Base-by-base conservation (phyloP, 1,139 yeast genomes). In the Suzukiozyma palmioleophila region DNA sequence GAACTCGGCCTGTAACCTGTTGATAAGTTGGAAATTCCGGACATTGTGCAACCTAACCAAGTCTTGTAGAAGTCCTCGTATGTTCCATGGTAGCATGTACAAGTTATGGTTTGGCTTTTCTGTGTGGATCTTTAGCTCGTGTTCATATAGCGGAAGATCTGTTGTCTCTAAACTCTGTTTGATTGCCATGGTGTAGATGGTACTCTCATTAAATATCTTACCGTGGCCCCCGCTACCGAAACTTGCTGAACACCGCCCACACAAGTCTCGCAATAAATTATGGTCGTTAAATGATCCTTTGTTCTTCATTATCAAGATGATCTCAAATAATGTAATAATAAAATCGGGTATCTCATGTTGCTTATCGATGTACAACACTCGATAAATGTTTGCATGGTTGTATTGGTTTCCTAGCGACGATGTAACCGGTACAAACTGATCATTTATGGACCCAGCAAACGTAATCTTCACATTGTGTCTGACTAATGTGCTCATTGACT, bases 351-450 rank as follows among this genome's bases (percentile, higher is more conserved):
- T 55, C 3, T 60, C 60, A 22, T 51, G 37, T 15, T 52, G 46
- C 22, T 50, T 46, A 13, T 61, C 62, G 31, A 69, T 54, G 47
- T 52, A 60, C 3, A 73, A 37, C 26, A 68, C 59, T 40, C 84
- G 59, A 48, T 56, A 75, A 13, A 79, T 73, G 47, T 79, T 78
- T 1, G 84, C 79, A 52, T 80, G 86, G 9, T 56, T 47, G 27
- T 65, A 56, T 26, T 71, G 67, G 15, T 62, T 44, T n/a, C 65
- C 73, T 38, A 79, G 54, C 1, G 81, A 54, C 1, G 79, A 66
- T 44, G 59, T 59, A 16, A 77, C 44, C 2, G 78, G 77, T 2
- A 72, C 56, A 37, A 72, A 61, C 45, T 68, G 75, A 49, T 74
- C 79, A 36, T 63, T 61, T 2, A 68, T 47, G 0, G 79, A 60